Base-by-base conservation (phyloP, 2,329 filamentous ascomycete genomes). In the Fusarium odoratissimum region DNA sequence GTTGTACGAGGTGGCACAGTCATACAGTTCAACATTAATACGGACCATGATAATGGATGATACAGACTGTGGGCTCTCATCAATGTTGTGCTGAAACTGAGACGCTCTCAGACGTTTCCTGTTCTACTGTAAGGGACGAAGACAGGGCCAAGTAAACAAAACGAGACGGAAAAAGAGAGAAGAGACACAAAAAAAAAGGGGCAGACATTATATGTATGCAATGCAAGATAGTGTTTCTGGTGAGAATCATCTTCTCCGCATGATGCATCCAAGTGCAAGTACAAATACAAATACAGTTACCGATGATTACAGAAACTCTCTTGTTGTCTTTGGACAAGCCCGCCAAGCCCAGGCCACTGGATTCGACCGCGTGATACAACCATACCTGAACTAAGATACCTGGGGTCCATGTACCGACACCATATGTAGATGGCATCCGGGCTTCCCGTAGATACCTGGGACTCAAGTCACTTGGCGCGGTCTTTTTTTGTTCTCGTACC, bases 341-440 rank as follows among this genome's bases (percentile, higher is more conserved):
- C 51, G 69, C 69, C 64, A 73, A 73, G 69, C 33, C 60, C 46
- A 70, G 33, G 45, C 55, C 65, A 55, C 28, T 51, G 49, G 63
- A n/a, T 58, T 58, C 64, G 65, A 40, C 60, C 60, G 61, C 67
- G 65, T 58, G 68, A 70, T 41, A 57, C 65, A 30, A 59, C 60
- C 41, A 31, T 23, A 37, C 59, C n/a, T 28, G n/a, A 41, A 6
- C 28, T 25, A 23, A 28, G 49, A 42, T 69, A 69, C 66, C 45
- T 57, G 51, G 35, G 17, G 0, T 6, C 1, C 9, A 64, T 56
- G 66, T 69, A 69, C 64, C 58, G 64, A 44, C 7, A 5, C 25
- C 33, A 41, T 51, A 23, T 19, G 6, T 12, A 46, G n/a, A 64
- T 52, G 31, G 25, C 55, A 40, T 48, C 38, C 48, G 37, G 67